Conservation (phyloP, 345 rosid genomes). For the Boechera stricta region DNA sequence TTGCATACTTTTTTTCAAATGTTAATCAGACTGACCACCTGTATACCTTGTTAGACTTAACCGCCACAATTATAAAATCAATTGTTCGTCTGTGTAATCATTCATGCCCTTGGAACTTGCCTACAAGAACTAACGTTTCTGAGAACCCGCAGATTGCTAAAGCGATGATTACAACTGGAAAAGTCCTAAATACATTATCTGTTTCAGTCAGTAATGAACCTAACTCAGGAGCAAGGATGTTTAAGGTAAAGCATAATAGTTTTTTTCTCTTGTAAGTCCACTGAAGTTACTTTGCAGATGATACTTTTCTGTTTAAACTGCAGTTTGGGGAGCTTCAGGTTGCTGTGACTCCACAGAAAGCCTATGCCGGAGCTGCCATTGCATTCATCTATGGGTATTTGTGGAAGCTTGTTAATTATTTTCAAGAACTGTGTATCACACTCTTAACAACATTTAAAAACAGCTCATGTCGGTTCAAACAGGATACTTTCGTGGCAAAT, state of each 20-base stretch:
- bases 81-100: neutral
- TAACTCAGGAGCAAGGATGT: constrained; percentile 55
- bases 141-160: constrained; percentile 68
- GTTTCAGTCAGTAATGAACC: constrained; percentile 50
- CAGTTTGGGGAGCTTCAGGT: constrained; percentile 97
- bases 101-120: neutral
- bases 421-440: neutral
- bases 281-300: constrained; percentile 3
- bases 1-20: neutral
- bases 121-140: constrained; percentile 5
- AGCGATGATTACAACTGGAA: constrained; percentile 74
- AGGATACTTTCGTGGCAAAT: constrained; percentile 89
- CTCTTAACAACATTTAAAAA: constrained; percentile 5
- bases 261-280: neutral
- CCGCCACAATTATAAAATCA: neutral
- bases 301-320: constrained; percentile 28
- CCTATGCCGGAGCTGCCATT: constrained; percentile 75
- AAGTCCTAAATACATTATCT: constrained; percentile 52
- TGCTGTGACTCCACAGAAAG: constrained; percentile 71
- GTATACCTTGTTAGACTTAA: neutral
- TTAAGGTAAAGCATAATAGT: constrained; percentile 64
- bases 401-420: constrained; percentile 5
- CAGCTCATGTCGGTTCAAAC: constrained; percentile 26
- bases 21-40: too few species aligned
- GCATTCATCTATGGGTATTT: constrained; percentile 75